Conservation (phyloP, 768 basidiomycete species). For the Russula sp. region DNA sequence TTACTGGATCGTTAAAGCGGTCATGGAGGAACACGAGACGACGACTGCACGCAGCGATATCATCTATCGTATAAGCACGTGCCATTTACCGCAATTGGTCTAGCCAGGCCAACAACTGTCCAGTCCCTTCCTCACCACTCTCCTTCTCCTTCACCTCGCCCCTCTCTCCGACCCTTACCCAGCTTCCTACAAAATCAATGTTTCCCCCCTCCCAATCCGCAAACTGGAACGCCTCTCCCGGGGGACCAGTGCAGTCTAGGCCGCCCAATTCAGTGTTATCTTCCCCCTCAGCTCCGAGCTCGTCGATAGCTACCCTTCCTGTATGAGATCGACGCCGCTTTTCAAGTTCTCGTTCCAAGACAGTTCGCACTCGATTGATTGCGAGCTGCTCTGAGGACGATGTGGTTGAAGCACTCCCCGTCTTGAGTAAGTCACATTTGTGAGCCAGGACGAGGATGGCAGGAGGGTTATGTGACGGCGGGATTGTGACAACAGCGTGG, state of each 20-base stretch:
- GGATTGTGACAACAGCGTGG: slow-evolving; percentile 65
- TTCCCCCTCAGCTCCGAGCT: slow-evolving; percentile 64
- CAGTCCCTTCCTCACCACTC: slow-evolving; percentile 20
- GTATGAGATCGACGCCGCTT: slow-evolving; percentile 65
- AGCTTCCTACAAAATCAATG: slow-evolving; percentile 63
- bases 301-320: slow-evolving; percentile 67
- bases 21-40: slow-evolving; percentile 3
- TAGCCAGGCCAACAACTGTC: slow-evolving; percentile 14
- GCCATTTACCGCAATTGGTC: slow-evolving; percentile 4
- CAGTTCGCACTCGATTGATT: slow-evolving; percentile 64
- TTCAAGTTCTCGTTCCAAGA: slow-evolving; percentile 83
- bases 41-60: neutral
- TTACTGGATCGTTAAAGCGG: too few species aligned
- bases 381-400: slow-evolving; percentile 48
- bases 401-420: slow-evolving; percentile 40
- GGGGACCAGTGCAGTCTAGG: slow-evolving; percentile 59
- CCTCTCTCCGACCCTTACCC: slow-evolving; percentile 39
- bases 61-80: neutral
- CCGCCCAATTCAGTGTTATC: slow-evolving; percentile 61
- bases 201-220: slow-evolving; percentile 84
- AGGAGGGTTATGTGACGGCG: slow-evolving; percentile 64
- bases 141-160: slow-evolving; percentile 39
- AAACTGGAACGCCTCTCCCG: slow-evolving; percentile 63
- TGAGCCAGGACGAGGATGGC: slow-evolving; percentile 67
- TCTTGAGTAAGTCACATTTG: slow-evolving; percentile 69